Percentiles rank a stretch among this genome's conserved stretches.
phyloP scores from a whole-genome alignment of 495 filamentous ascomycete genomes.

The Tirmania nivea region DNA sequence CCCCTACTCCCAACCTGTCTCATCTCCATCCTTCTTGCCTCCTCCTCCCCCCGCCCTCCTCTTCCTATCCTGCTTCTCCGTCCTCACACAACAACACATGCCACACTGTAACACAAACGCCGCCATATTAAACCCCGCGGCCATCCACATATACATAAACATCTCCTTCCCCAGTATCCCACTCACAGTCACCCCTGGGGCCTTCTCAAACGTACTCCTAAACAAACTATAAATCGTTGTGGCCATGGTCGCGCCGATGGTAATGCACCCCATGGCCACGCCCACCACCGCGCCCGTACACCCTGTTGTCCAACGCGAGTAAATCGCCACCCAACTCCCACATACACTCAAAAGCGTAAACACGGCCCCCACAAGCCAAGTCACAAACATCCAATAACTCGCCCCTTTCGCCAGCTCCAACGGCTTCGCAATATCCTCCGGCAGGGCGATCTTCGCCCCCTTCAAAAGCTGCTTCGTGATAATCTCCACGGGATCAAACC shows the following conservation, averaged over 20 bases:
- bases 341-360: constrained; percentile 33
- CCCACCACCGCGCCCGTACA: constrained; percentile 33
- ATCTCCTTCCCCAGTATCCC: constrained; percentile 49
- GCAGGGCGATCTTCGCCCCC: constrained; percentile 65
- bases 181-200: constrained; percentile 47
- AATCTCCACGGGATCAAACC: constrained; percentile 76
- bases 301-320: constrained; percentile 28
- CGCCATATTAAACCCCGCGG: constrained; percentile 38
- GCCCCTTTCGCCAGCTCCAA: constrained; percentile 52
- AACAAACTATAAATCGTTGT: constrained; percentile 68
- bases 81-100: constrained; percentile 41
- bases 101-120: constrained; percentile 50
- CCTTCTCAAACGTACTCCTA: constrained; percentile 42
- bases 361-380: constrained; percentile 50
- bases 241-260: constrained; percentile 48
- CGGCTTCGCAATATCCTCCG: constrained; percentile 44
- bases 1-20: neutral
- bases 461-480: constrained; percentile 52
- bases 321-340: constrained; percentile 23
- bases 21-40: constrained; percentile 23
- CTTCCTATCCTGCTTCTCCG: constrained; percentile 35
- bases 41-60: constrained; percentile 29
- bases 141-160: constrained; percentile 83
- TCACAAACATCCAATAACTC: constrained; percentile 78
- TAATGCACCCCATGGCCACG: constrained; percentile 39